Evolutionary conservation across 257 asterid species (phyloP).

Genomic region (Ehretia macrophylla): DNA sequence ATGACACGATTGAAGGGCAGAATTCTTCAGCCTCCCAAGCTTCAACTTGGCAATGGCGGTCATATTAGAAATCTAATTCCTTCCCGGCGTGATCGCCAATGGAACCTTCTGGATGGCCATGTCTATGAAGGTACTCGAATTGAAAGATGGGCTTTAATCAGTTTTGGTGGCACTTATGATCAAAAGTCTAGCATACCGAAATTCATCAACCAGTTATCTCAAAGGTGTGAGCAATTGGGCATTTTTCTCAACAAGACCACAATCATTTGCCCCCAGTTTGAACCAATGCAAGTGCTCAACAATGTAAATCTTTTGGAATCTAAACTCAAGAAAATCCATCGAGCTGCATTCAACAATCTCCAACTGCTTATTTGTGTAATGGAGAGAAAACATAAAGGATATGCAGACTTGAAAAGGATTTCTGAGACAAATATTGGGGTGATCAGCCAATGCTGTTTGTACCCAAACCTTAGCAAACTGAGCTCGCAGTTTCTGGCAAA

Average conservation of each 20-base stretch:
- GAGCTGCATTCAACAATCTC: conserved; percentile 53
- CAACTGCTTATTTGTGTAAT: conserved; percentile 88
- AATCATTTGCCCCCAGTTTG: conserved; percentile 57
- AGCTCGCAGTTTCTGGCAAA: conserved; percentile 82
- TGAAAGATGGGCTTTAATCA: conserved; percentile 76
- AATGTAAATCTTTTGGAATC: conserved; percentile 66
- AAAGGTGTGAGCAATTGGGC: conserved; percentile 76
- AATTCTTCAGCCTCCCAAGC: conserved; percentile 90
- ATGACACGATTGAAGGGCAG: conserved; percentile 82
- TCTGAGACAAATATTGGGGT: conserved; percentile 83
- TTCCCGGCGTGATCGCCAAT: conserved; percentile 76
- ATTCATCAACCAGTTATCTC: conserved; percentile 73
- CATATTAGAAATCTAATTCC: conserved; percentile 69
- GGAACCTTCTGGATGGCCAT: conserved; percentile 92
- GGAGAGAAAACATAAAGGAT: conserved; percentile 96
- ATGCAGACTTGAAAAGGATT: conserved; percentile 83
- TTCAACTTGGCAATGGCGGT: conserved; percentile 84
- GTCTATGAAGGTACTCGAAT: conserved; percentile 78
- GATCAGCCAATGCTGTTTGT: conserved; percentile 86
- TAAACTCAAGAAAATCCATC: conserved; percentile 60
- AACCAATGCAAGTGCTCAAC: conserved; percentile 79
- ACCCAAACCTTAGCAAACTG: conserved; percentile 53
- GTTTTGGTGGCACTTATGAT: conserved; percentile 76
- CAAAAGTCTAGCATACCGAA: conserved; percentile 56
- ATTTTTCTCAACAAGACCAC: conserved; percentile 58